Evolutionary conservation across 495 filamentous ascomycete genomes (phyloP), one percentile per base, ranked within the genome.

Genomic region (Neurospora tetraspora): DNA sequence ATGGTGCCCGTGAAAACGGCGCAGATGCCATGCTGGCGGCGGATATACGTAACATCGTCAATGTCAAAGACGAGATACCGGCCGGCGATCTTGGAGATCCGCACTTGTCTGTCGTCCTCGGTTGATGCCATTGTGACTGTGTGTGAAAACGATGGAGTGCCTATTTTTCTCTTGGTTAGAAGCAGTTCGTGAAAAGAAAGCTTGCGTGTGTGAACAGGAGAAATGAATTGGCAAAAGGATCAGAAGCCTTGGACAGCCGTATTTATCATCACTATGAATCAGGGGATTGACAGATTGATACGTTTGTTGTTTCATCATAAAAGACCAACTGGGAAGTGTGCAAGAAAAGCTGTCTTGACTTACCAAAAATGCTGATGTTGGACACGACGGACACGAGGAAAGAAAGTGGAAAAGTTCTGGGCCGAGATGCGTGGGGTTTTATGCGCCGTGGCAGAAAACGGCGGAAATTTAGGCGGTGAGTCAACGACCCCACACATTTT

Each of bases 61-160:
- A 92, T 88, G 79, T 95, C 93, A 84, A 96, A 98, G 76, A 98
- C 86, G 72, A 97, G 88, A 83, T 96, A 97, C 79, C 91, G 91
- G 77, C 89, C 88, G 31, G 89, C 88, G 72, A 97, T 88, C 81
- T 88, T 87, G 76, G 91, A 96, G 79, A 99, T 96, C 71, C 94
- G 91, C 74, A 98, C 82, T 45, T 76, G 77, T 73, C 81, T 77
- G 69, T 75, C 73, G 39, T 72, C 38, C 70, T 47, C 69, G 11
- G 73, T 53, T 37, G 78, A 72, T n/a, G 77, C 74, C 80, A 83
- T 78, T 20, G 39, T 27, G 53, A 61, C 27, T 61, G 76, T 74
- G 53, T 39, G 71, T 65, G 23, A 43, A 20, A 39, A 71, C 23
- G 27, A 34, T 9, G 27, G 27, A 34, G 53, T 73, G 37, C 16